Conservation (phyloP, 257 asterid genomes). For the Prunella vulgaris region DNA sequence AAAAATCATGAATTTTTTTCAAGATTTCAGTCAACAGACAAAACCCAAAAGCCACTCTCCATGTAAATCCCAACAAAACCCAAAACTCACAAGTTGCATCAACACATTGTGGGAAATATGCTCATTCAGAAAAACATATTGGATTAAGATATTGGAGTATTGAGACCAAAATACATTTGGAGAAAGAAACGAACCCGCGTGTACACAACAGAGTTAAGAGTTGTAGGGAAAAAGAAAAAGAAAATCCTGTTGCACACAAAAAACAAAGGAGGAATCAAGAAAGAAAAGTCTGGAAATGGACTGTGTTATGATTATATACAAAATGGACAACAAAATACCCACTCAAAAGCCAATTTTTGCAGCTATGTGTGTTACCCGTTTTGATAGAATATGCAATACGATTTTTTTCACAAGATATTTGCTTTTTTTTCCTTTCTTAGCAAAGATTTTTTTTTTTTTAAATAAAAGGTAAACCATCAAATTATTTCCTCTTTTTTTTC, state of each 20-base stretch:
- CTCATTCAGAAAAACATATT: constrained; percentile 5
- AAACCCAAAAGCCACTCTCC: constrained; percentile 68
- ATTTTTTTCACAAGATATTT: constrained; percentile 21
- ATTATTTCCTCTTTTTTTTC: not conserved
- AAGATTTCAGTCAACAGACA: constrained; percentile 38
- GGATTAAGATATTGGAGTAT: not conserved
- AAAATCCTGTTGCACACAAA: constrained; percentile 30
- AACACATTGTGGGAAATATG: constrained; percentile 21
- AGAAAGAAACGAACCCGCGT: constrained; percentile 33
- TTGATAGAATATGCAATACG: constrained; percentile 37
- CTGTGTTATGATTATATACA: constrained; percentile 9
- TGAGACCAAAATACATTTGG: not conserved
- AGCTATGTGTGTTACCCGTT: constrained; percentile 39
- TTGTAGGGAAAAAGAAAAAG: constrained; percentile 25
- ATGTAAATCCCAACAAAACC: constrained; percentile 44
- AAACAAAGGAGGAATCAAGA: constrained; percentile 39
- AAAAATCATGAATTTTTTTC: not conserved
- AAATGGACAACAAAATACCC: constrained; percentile 14
- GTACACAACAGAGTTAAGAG: constrained; percentile 19
- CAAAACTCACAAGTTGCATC: constrained; percentile 22
- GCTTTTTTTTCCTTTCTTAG: constrained; percentile 29
- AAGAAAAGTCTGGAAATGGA: not conserved
- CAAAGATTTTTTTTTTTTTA: too few species aligned
- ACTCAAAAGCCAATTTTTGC: constrained; percentile 39
- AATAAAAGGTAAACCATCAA: constrained; percentile 16